Conservation (phyloP, 176 grass and related monocot species). For the Lolium rigidum region DNA sequence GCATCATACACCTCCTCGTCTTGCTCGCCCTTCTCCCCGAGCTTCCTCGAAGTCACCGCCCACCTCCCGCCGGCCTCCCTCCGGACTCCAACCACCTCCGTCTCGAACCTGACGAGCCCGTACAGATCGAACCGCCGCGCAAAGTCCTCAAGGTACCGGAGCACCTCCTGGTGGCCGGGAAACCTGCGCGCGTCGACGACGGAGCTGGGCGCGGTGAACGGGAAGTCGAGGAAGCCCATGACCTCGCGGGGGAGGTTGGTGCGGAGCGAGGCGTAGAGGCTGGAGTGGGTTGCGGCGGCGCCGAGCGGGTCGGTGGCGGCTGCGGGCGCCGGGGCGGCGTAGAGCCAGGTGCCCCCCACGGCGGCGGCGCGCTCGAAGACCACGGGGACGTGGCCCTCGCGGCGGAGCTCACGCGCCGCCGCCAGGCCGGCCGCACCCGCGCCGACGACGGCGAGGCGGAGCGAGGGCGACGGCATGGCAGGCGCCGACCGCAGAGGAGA, state of each 20-base stretch:
- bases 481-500: too few species aligned
- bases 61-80: slow-evolving; percentile 54
- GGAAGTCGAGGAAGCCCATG: slow-evolving; percentile 94
- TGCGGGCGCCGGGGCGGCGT: slow-evolving; percentile 25
- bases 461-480: background rate
- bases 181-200: slow-evolving; percentile 63
- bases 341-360: slow-evolving; percentile 82
- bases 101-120: slow-evolving; percentile 63
- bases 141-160: slow-evolving; percentile 82
- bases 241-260: slow-evolving; percentile 83
- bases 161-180: slow-evolving; percentile 79
- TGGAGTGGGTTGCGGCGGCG: slow-evolving; percentile 63
- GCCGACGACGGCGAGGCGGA: slow-evolving; percentile 72
- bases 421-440: slow-evolving; percentile 67
- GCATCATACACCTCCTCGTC: slow-evolving; percentile 61
- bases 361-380: slow-evolving; percentile 74
- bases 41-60: slow-evolving; percentile 67
- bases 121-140: slow-evolving; percentile 61
- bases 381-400: slow-evolving; percentile 78
- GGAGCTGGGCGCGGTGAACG: slow-evolving; percentile 46
- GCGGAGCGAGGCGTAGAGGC: slow-evolving; percentile 87
- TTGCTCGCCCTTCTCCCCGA: slow-evolving; percentile 38
- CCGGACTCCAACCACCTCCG: slow-evolving; percentile 57
- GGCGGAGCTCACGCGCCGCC: slow-evolving; percentile 62
- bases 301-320: slow-evolving; percentile 60